Evolutionary conservation across 108 stramenopile genomes (phyloP).

Genomic region (Cyclotella cryptica): DNA sequence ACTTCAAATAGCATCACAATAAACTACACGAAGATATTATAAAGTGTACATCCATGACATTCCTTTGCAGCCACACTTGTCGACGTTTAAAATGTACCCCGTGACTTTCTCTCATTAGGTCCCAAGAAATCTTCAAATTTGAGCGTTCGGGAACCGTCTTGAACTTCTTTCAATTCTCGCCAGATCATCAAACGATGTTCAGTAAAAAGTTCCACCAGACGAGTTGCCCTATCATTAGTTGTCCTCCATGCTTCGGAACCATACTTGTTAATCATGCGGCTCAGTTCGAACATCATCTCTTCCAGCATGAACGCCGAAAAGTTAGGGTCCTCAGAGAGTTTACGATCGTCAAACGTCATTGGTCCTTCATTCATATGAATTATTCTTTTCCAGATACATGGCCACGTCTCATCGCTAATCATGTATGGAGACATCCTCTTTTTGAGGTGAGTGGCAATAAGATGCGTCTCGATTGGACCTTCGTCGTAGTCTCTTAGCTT

Average conservation of each 20-base stretch:
- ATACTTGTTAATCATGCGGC: slow-evolving; percentile 19
- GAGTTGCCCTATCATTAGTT: background rate
- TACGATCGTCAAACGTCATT: background rate
- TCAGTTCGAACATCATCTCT: slow-evolving; percentile 13
- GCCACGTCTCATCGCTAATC: background rate
- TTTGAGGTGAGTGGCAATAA: background rate
- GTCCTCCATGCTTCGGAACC: background rate
- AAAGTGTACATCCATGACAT: too few species aligned
- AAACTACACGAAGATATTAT: too few species aligned
- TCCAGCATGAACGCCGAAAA: too few species aligned
- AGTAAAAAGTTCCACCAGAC: slow-evolving; percentile 7
- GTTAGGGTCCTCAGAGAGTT: background rate
- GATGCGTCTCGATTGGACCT: background rate
- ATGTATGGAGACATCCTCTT: too few species aligned
- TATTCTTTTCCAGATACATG: background rate
- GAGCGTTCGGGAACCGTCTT: background rate
- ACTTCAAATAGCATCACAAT: too few species aligned
- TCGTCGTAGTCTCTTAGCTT: background rate
- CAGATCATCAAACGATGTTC: slow-evolving; percentile 2
- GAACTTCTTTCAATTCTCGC: background rate
- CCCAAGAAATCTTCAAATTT: slow-evolving; percentile 3
- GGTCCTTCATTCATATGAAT: too few species aligned
- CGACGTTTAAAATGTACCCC: too few species aligned
- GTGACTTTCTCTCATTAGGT: slow-evolving; percentile 13
- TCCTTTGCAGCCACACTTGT: too few species aligned